A percentile compares a stretch with the other conserved stretches of the same genome.
Conservation (phyloP, 345 rosid species). For the Dipteronia sinensis region DNA sequence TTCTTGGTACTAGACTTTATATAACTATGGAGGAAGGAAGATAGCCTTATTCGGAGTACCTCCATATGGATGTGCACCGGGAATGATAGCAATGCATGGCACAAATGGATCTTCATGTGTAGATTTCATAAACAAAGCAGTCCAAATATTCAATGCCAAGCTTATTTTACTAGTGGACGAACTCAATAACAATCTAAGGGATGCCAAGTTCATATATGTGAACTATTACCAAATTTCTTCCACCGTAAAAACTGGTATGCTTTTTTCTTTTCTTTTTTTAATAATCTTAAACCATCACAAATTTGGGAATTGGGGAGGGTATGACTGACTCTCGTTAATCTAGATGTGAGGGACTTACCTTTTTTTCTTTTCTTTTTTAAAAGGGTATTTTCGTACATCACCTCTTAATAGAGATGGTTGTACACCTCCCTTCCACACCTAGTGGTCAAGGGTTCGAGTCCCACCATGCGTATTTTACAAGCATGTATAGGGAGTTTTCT, state of each 20-base stretch:
- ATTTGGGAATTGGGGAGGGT: too few species aligned
- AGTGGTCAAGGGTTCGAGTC: too few species aligned
- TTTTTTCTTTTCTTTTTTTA: too few species aligned
- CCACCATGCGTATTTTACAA: too few species aligned
- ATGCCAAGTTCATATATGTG: neutral
- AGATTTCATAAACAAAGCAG: neutral
- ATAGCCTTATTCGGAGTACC: slow-evolving; percentile 41
- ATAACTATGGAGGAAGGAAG: slow-evolving; percentile 37
- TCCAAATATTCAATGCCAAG: neutral
- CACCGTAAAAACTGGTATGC: neutral
- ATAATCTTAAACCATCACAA: too few species aligned
- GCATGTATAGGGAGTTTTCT: too few species aligned
- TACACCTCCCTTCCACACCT: too few species aligned
- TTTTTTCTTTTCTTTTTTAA: too few species aligned
- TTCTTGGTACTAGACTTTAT: slow-evolving; percentile 11
- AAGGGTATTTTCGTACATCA: too few species aligned
- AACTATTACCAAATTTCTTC: neutral
- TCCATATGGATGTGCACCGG: slow-evolving; percentile 43
- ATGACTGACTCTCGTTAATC: too few species aligned
- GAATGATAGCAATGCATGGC: neutral
- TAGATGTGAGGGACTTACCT: too few species aligned
- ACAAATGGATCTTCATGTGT: neutral
- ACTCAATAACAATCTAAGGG: neutral
- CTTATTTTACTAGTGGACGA: neutral
- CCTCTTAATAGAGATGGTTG: too few species aligned